Percentiles rank a stretch among this genome's conserved stretches.
phyloP scores from a whole-genome alignment of 2,329 filamentous ascomycete species.

The Hortaea sp. region DNA sequence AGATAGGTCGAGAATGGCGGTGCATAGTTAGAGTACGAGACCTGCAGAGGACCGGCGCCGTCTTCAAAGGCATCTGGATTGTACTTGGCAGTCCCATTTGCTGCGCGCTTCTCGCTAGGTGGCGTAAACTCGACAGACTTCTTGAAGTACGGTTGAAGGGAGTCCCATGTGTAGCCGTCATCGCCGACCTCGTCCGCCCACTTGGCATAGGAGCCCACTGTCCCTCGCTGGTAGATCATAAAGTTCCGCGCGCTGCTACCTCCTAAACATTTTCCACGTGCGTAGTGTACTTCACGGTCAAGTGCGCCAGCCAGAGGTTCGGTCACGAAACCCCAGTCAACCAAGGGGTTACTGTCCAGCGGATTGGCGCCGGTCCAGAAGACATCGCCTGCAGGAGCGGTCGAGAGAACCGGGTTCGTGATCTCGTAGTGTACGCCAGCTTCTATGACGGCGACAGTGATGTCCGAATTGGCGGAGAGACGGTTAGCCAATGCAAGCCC shows the following conservation, averaged over 20 bases:
- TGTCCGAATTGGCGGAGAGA: slow-evolving; percentile 7
- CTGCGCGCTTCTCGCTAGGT: slow-evolving; percentile 3
- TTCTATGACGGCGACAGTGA: slow-evolving; percentile 16
- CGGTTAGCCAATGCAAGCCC: slow-evolving; percentile 14
- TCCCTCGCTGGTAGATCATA: slow-evolving; percentile 17
- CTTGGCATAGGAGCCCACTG: slow-evolving; percentile 18
- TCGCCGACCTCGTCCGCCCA: slow-evolving; percentile 10
- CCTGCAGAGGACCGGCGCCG: slow-evolving; percentile 23
- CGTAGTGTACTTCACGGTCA: slow-evolving; percentile 10
- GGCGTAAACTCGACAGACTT: slow-evolving; percentile 13
- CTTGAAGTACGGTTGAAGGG: slow-evolving; percentile 20
- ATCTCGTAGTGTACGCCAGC: slow-evolving; percentile 16
- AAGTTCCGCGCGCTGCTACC: slow-evolving; percentile 17
- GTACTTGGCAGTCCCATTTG: slow-evolving; percentile 8
- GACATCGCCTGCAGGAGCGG: not conserved
- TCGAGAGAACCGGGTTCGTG: slow-evolving; percentile 9
- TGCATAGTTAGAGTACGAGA: slow-evolving; percentile 20
- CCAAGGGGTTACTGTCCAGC: slow-evolving; percentile 10
- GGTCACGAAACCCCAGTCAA: slow-evolving; percentile 22
- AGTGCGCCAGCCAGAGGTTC: slow-evolving; percentile 6
- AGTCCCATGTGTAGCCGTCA: slow-evolving; percentile 18
- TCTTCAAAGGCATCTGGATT: slow-evolving; percentile 8
- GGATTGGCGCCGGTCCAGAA: not conserved
- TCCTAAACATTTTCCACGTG: slow-evolving; percentile 15
- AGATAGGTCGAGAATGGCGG: slow-evolving; percentile 8